phyloP scores from a whole-genome alignment of 345 rosid genomes.

The Populus tremula region DNA sequence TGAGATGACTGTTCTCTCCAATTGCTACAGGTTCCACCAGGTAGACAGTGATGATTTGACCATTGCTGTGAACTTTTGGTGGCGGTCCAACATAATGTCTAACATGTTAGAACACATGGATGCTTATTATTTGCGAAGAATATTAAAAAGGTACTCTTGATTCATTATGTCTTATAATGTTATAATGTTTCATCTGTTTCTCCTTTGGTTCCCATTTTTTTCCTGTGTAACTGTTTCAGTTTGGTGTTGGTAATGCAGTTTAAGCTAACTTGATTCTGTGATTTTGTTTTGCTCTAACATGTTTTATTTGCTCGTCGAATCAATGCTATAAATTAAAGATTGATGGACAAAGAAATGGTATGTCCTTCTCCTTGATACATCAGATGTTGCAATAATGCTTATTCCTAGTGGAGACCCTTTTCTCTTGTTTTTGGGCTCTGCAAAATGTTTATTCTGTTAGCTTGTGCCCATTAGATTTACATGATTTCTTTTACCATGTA shows the following conservation, averaged over 20 bases:
- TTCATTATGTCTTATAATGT: slow-evolving; percentile 4
- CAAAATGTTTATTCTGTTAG: slow-evolving; percentile 2
- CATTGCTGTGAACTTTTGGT: slow-evolving; percentile 85
- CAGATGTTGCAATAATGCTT: slow-evolving; percentile 3
- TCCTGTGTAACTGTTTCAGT: background rate
- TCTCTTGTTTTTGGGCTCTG: background rate
- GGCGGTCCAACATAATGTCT: slow-evolving; percentile 64
- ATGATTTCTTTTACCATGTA: background rate
- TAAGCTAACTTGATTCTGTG: slow-evolving; percentile 23
- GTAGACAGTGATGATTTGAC: slow-evolving; percentile 80
- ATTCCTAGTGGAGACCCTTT: slow-evolving; percentile 7
- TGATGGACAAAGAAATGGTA: slow-evolving; percentile 88
- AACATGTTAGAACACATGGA: slow-evolving; percentile 77
- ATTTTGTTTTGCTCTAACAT: slow-evolving; percentile 21
- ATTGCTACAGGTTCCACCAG: slow-evolving; percentile 76
- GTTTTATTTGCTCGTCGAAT: slow-evolving; percentile 22
- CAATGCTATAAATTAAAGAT: slow-evolving; percentile 37
- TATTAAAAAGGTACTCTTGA: slow-evolving; percentile 55
- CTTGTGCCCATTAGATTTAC: background rate
- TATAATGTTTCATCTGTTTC: background rate
- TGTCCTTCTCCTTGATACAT: slow-evolving; percentile 28
- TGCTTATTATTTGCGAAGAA: slow-evolving; percentile 78
- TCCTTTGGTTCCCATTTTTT: background rate
- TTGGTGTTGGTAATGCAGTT: slow-evolving; percentile 10
- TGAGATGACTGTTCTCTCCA: slow-evolving; percentile 24